Percentiles rank a stretch among this genome's conserved stretches.
Conservation (phyloP, 2,329 filamentous ascomycete species). For the Pseudopithomyces chartarum region DNA sequence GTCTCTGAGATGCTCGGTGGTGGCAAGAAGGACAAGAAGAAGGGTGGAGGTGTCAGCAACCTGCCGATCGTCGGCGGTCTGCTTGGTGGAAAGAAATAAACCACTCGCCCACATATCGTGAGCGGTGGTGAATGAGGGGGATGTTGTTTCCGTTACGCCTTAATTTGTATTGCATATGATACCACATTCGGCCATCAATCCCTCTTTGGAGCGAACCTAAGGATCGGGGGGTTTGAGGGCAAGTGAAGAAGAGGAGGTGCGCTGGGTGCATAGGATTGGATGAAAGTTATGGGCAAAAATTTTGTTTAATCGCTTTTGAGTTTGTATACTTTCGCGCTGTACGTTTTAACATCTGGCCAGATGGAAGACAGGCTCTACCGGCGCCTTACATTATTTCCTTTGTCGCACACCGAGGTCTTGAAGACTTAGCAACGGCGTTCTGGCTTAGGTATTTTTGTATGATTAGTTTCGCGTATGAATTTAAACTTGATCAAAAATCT, state of each 20-base stretch:
- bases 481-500: background rate
- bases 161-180: conserved; percentile 21
- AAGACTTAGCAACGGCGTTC: conserved; percentile 4
- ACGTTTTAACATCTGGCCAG: conserved; percentile 13
- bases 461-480: conserved; percentile 19
- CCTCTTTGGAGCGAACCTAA: conserved; percentile 19
- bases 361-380: conserved; percentile 11
- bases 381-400: conserved; percentile 18
- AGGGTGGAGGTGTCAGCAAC: conserved; percentile 41
- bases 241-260: background rate
- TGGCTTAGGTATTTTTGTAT: conserved; percentile 16
- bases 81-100: conserved; percentile 47
- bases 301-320: background rate
- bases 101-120: background rate
- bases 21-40: conserved; percentile 59
- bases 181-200: conserved; percentile 12
- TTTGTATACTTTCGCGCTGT: conserved; percentile 12
- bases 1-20: conserved; percentile 59
- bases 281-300: conserved; percentile 3
- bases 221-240: conserved; percentile 41
- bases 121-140: conserved; percentile 4
- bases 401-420: conserved; percentile 14
- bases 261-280: conserved; percentile 7
- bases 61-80: conserved; percentile 55
- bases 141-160: conserved; percentile 18